A percentile compares a stretch with the other conserved stretches of the same genome.
Evolutionary conservation across 108 stramenopile species (phyloP).

Genomic region (Stephanodiscus triporus): DNA sequence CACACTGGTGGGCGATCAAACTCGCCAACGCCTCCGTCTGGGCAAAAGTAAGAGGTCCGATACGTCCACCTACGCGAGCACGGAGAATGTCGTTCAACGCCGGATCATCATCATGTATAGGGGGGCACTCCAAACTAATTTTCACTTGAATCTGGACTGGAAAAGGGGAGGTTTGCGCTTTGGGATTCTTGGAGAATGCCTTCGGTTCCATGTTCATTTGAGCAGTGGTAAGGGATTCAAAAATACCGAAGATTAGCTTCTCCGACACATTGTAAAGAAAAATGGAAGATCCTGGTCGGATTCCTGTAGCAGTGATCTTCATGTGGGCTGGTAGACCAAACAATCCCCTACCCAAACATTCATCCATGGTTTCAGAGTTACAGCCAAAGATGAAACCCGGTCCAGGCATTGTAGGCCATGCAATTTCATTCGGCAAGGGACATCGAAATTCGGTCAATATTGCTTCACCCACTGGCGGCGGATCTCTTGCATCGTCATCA

Average conservation of each 20-base stretch:
- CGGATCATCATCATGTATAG: constrained; percentile 84
- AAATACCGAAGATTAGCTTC: constrained; percentile 85
- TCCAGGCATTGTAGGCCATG: constrained; percentile 83
- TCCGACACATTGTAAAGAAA: constrained; percentile 90
- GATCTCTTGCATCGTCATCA: constrained; percentile 25
- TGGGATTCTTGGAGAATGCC: constrained; percentile 87
- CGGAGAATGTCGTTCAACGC: constrained; percentile 82
- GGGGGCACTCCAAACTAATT: constrained; percentile 85
- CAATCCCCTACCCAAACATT: constrained; percentile 85
- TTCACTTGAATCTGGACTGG: constrained; percentile 86
- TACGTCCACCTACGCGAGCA: constrained; percentile 75
- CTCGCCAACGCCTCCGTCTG: constrained; percentile 82
- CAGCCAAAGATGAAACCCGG: constrained; percentile 93
- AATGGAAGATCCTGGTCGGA: constrained; percentile 79
- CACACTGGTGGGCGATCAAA: constrained; percentile 82
- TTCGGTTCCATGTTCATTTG: constrained; percentile 82
- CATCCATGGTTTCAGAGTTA: constrained; percentile 86
- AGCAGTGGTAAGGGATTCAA: constrained; percentile 87
- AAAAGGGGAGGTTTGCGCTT: constrained; percentile 82
- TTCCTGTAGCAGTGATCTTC: constrained; percentile 79
- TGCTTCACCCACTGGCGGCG: constrained; percentile 71
- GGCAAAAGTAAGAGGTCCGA: constrained; percentile 79
- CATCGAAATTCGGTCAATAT: constrained; percentile 78
- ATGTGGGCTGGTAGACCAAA: constrained; percentile 89
- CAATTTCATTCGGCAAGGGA: constrained; percentile 65